These are phyloP conservation scores for slime mould (Dictyostelium discoideum) DNA, from an alignment of 78 protist species.

Conservation along the genomic window dicty_2.7 NC_007088.5:2928001-2928500, in stretches of 20 bases:
- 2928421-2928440: background rate
- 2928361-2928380: conserved; percentile 30
- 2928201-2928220: background rate
- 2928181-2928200: background rate
- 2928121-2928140: background rate
- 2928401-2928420: background rate
- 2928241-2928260: background rate
- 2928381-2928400: conserved; percentile 33
- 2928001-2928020: conserved; percentile 13
- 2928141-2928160: background rate
- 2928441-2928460: conserved; percentile 6
- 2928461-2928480: background rate
- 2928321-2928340: background rate
- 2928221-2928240: background rate
- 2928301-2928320: conserved; percentile 14
- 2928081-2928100: background rate
- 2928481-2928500: background rate
- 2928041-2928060: background rate
- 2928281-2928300: background rate
- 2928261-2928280: background rate
- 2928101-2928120: background rate
- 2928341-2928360: conserved; percentile 2
- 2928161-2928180: background rate
- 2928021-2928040: background rate
- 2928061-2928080: background rate